Conservation (phyloP, 176 grass and related monocot genomes). For the Oryza punctata region DNA sequence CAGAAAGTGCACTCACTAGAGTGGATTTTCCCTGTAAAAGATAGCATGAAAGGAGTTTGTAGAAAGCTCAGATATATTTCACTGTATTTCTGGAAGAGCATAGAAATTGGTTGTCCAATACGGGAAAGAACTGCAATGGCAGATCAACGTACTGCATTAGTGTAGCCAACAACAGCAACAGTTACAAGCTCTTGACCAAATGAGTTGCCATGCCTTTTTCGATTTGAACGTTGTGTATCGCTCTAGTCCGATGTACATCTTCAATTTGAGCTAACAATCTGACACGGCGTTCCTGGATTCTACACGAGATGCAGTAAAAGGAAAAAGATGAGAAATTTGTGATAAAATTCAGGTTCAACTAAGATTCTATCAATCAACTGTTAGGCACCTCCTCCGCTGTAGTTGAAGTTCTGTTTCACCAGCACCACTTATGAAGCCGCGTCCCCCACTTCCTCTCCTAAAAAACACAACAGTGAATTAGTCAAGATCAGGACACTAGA, state of each 20-base stretch:
- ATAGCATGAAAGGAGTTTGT: conserved; percentile 33
- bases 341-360: conserved; percentile 22
- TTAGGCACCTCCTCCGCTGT: conserved; percentile 82
- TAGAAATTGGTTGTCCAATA: not conserved
- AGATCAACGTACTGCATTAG: conserved; percentile 84
- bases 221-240: conserved; percentile 81
- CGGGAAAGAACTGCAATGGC: conserved; percentile 27
- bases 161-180: conserved; percentile 91
- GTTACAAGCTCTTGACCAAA: conserved; percentile 84
- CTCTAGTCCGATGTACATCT: conserved; percentile 79
- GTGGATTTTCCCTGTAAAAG: conserved; percentile 89
- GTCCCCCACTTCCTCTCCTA: conserved; percentile 94
- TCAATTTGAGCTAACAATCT: conserved; percentile 77
- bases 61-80: conserved; percentile 31
- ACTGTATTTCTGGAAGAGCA: conserved; percentile 24
- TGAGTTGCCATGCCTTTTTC: conserved; percentile 79
- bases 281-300: conserved; percentile 79
- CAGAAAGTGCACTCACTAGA: conserved; percentile 86
- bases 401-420: conserved; percentile 99
- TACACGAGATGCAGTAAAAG: conserved; percentile 36
- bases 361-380: conserved; percentile 27
- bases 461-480: conserved; percentile 29
- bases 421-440: conserved; percentile 88
- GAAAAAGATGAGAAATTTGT: conserved; percentile 29
- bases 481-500: not conserved